phyloP scores from a whole-genome alignment of 192 early-diverging fungal species.

The Coemansia sp. region DNA sequence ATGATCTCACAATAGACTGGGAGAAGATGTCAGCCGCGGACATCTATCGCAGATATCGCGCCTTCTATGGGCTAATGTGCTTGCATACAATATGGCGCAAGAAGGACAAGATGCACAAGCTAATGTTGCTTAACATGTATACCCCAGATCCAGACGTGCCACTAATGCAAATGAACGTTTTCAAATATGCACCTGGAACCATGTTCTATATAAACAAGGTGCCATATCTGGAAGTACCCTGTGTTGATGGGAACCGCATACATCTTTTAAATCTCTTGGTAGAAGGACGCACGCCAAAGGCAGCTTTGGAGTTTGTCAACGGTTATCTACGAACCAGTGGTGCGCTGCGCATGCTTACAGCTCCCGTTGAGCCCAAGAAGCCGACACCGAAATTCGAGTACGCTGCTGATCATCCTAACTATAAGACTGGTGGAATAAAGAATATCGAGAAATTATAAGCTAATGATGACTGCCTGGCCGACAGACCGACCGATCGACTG shows the following conservation, averaged over 20 bases:
- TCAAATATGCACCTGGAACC: conserved; percentile 18
- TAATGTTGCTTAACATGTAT: conserved; percentile 11
- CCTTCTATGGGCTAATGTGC: conserved; percentile 50
- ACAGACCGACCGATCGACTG: too few relatives aligned
- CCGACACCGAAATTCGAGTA: conserved; percentile 40
- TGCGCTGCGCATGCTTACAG: conserved; percentile 16
- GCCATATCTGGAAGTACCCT: conserved; percentile 29
- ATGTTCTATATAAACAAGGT: conserved; percentile 25
- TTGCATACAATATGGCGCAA: conserved; percentile 24
- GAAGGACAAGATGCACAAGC: conserved; percentile 12
- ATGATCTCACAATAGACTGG: conserved; percentile 62
- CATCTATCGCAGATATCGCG: conserved; percentile 64
- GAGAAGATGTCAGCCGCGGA: conserved; percentile 56
- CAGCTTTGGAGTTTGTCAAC: conserved; percentile 19
- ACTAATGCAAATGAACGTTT: conserved; percentile 6
- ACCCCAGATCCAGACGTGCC: conserved; percentile 3
- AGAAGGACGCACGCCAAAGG: conserved; percentile 9
- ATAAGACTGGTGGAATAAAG: too few relatives aligned
- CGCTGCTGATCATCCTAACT: conserved; percentile 20
- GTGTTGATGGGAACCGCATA: conserved; percentile 24
- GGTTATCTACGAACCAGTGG: conserved; percentile 15
- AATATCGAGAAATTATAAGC: too few relatives aligned
- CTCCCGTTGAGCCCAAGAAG: conserved; percentile 12
- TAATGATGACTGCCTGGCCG: too few relatives aligned
- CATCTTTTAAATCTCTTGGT: conserved; percentile 2